Evolutionary conservation across 2,329 filamentous ascomycete species (phyloP).

Genomic region (Stemphylium beticola): DNA sequence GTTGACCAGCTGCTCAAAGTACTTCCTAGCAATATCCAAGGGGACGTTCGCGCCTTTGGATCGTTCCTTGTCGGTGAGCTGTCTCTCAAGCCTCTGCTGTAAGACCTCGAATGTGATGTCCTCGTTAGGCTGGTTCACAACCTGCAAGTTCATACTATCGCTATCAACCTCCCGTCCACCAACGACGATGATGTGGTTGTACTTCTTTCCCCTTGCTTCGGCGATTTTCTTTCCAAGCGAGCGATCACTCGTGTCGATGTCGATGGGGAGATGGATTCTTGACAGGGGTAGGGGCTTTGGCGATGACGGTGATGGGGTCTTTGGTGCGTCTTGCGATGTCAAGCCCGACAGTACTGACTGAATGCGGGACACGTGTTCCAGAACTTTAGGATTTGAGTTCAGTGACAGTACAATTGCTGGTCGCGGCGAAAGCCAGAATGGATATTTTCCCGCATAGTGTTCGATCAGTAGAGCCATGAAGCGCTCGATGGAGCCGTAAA

Average conservation of each 20-base stretch:
- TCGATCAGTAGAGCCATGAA: constrained; percentile 87
- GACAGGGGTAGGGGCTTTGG: constrained; percentile 53
- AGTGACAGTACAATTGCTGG: constrained; percentile 78
- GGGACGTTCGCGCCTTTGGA: constrained; percentile 22
- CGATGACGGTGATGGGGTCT: constrained; percentile 20
- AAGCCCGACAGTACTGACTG: constrained; percentile 41
- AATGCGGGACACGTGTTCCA: constrained; percentile 56
- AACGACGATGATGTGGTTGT: constrained; percentile 75
- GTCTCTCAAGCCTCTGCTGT: constrained; percentile 37
- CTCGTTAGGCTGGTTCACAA: constrained; percentile 49
- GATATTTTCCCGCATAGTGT: constrained; percentile 77
- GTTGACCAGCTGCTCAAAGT: constrained; percentile 39
- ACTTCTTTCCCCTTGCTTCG: constrained; percentile 74
- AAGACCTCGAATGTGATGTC: constrained; percentile 37
- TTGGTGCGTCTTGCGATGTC: constrained; percentile 18
- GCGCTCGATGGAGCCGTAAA: constrained; percentile 82
- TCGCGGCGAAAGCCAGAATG: constrained; percentile 85
- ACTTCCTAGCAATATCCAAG: constrained; percentile 31
- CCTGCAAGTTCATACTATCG: constrained; percentile 34
- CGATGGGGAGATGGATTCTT: constrained; percentile 70
- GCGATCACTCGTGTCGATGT: constrained; percentile 70
- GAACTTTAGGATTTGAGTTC: constrained; percentile 64
- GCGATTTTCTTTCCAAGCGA: constrained; percentile 72
- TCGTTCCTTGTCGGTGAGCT: constrained; percentile 22
- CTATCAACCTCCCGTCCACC: constrained; percentile 54